phyloP scores from a whole-genome alignment of 1,284 basidiomycete genomes.

The Somion occarium region DNA sequence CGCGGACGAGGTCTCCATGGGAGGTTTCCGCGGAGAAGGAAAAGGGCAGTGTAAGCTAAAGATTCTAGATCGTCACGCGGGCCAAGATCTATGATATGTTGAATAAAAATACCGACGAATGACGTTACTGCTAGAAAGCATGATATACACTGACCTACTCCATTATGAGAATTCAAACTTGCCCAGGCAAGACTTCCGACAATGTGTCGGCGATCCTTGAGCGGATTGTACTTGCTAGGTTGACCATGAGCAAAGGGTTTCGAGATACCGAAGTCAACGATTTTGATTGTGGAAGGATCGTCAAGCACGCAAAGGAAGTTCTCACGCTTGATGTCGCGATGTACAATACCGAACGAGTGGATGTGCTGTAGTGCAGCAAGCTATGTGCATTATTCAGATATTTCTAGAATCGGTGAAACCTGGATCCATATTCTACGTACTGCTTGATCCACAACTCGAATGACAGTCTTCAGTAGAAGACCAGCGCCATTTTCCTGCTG shows the following conservation, averaged over 20 bases:
- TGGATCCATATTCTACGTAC: too few relatives aligned
- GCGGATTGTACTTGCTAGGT: not conserved
- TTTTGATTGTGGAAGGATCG: not conserved
- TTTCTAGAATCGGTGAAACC: too few relatives aligned
- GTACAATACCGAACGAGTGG: not conserved
- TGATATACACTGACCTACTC: not conserved
- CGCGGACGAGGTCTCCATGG: not conserved
- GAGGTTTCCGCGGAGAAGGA: not conserved
- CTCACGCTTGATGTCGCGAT: conserved; percentile 1
- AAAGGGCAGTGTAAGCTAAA: not conserved
- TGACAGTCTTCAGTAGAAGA: too few relatives aligned
- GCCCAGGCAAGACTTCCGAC: not conserved
- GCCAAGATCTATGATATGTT: not conserved
- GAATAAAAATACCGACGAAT: too few relatives aligned
- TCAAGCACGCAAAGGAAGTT: not conserved
- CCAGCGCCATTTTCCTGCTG: too few relatives aligned
- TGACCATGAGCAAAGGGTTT: not conserved
- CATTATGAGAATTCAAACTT: not conserved
- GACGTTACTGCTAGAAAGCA: too few relatives aligned
- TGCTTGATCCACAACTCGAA: too few relatives aligned
- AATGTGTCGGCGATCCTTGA: not conserved
- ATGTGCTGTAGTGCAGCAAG: not conserved
- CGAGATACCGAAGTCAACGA: not conserved
- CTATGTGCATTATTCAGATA: not conserved
- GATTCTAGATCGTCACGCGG: not conserved